Conservation (phyloP, 768 basidiomycete genomes). For the Arthromyces matolae region DNA sequence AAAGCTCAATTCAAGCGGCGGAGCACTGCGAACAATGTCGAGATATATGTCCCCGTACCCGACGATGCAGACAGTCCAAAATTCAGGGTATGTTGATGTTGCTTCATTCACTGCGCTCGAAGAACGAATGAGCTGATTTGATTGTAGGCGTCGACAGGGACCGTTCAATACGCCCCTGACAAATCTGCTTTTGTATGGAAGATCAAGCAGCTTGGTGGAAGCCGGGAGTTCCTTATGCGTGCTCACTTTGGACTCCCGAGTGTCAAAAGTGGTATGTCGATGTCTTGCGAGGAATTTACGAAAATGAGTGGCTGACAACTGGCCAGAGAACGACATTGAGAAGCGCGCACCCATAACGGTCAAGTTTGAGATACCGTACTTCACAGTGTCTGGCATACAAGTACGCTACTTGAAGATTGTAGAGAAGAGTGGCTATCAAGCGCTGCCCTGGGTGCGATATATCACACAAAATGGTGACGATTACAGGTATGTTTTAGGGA, state of each 20-base stretch:
- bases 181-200: slow-evolving; percentile 99
- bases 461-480: slow-evolving; percentile 91
- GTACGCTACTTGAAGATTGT: slow-evolving; percentile 98
- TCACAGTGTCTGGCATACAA: slow-evolving; percentile 96
- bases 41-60: slow-evolving; percentile 98
- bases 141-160: slow-evolving; percentile 84
- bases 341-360: slow-evolving; percentile 94
- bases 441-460: slow-evolving; percentile 93
- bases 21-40: slow-evolving; percentile 97
- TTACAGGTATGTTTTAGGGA: slow-evolving; percentile 55
- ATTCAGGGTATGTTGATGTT: slow-evolving; percentile 66
- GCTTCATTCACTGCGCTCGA: background rate
- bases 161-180: slow-evolving; percentile 95
- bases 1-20: slow-evolving; percentile 97
- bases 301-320: no score
- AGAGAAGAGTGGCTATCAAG: slow-evolving; percentile 97
- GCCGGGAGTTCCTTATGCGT: slow-evolving; percentile 95
- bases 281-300: no score
- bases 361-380: slow-evolving; percentile 98
- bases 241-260: slow-evolving; percentile 97
- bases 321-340: slow-evolving; percentile 68
- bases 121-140: background rate
- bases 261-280: slow-evolving; percentile 76
- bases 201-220: slow-evolving; percentile 96
- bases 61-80: slow-evolving; percentile 98